Base-by-base conservation (phyloP, 2,329 filamentous ascomycete species). In the Bipolaris cookei region DNA sequence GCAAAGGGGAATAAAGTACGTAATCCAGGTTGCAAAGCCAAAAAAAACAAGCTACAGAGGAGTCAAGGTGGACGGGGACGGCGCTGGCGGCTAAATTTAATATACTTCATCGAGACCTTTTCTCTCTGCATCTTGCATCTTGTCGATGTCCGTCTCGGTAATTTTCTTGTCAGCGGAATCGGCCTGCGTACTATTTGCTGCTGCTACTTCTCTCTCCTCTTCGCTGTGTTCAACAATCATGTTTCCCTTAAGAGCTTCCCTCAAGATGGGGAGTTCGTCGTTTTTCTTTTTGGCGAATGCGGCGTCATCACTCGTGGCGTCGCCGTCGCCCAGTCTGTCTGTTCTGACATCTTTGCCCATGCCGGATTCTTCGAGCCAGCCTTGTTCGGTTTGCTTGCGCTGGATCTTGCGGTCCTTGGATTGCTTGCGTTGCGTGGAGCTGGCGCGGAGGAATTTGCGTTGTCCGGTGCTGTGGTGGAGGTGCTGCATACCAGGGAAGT, bases 341-440 rank as follows among this genome's bases (percentile, higher is more conserved):
- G 81, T 81, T 35, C 74, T 67, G 18, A 73, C 72, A 1, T 80
- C 80, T 2, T 59, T 63, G 0, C 78, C 77, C 80, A 83, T 82
- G 1, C 81, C 81, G 28, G 78, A 80, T 61, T 82, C 78, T 16
- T 72, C 69, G 47, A 76, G 76, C 81, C 81, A 83, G 7, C 66
- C 69, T 51, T 75, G 69, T 55, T 76, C 73, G 0, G 70, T 71
- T 58, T 70, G 67, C 49, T 65, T 70, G 25, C 72, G 68, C 18
- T 67, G 66, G 0, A 75, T 64, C 51, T 77, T 78, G 13, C 67
- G 67, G 42, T 76, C 74, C 41, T 72, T 74, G 34, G 67, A 72
- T 45, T 70, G 62, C 49, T 73, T 72, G 8, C 74, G 56, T 39
- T 71, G 68, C 28, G 67, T 69, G 1, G 72, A 71, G 38, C 62